Conservation (phyloP, 169 alveolate genomes). For the Fabrea salina region DNA sequence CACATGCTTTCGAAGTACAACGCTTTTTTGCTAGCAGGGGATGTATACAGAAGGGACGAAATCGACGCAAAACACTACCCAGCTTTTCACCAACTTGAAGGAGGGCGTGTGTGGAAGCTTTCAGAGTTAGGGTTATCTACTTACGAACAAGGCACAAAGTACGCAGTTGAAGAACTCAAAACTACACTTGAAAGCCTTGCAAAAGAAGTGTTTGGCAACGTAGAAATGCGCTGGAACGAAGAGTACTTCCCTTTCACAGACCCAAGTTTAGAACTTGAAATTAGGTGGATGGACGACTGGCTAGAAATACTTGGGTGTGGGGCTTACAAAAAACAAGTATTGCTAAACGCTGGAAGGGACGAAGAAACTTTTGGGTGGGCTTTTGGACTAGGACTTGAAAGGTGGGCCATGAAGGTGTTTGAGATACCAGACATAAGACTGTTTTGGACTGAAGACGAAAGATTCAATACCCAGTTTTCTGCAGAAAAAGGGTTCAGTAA, state of each 20-base stretch:
- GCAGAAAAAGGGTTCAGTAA: slow-evolving; percentile 60
- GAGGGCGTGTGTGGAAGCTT: slow-evolving; percentile 52
- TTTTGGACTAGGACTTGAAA: slow-evolving; percentile 92
- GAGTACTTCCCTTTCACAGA: slow-evolving; percentile 91
- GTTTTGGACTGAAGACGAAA: slow-evolving; percentile 88
- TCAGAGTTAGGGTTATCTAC: slow-evolving; percentile 4
- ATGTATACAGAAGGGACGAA: slow-evolving; percentile 90
- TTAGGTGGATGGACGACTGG: slow-evolving; percentile 76
- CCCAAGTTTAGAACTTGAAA: slow-evolving; percentile 88
- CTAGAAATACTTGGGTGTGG: slow-evolving; percentile 93
- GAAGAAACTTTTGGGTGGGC: slow-evolving; percentile 88
- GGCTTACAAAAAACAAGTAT: slow-evolving; percentile 79
- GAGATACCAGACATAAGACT: slow-evolving; percentile 88
- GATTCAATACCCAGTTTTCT: slow-evolving; percentile 82
- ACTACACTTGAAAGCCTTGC: slow-evolving; percentile 79
- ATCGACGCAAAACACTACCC: slow-evolving; percentile 93
- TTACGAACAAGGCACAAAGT: neutral
- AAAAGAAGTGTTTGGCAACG: slow-evolving; percentile 67
- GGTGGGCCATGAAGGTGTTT: slow-evolving; percentile 89
- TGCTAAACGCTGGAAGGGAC: slow-evolving; percentile 67
- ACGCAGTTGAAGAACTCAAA: slow-evolving; percentile 46
- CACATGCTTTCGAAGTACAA: slow-evolving; percentile 70
- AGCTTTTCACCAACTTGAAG: slow-evolving; percentile 91
- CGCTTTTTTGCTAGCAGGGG: slow-evolving; percentile 88
- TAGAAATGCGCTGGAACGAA: slow-evolving; percentile 85